Conservation (phyloP, 805 yeast species). For the Kazachstania kunashirensis region DNA sequence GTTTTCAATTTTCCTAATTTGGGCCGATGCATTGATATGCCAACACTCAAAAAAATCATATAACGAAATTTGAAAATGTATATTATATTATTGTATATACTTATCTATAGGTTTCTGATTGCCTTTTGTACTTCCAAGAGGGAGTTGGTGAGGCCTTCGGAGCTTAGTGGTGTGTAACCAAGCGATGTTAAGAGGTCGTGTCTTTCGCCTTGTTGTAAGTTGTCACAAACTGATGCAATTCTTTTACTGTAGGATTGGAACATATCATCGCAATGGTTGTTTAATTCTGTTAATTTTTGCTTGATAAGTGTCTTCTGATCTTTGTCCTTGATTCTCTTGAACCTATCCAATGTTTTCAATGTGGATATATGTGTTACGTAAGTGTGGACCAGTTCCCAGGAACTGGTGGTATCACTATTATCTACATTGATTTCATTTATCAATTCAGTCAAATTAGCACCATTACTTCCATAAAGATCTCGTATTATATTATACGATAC, state of each 20-base stretch:
- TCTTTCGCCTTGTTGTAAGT: conserved; percentile 5
- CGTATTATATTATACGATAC: conserved; percentile 17
- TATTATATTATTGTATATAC: no score
- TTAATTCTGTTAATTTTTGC: conserved; percentile 9
- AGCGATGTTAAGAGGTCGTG: conserved; percentile 6
- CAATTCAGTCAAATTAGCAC: conserved; percentile 3
- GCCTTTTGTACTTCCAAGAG: conserved; percentile 14
- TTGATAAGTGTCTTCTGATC: conserved; percentile 13
- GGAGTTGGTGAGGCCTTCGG: conserved; percentile 3
- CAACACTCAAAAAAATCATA: no score
- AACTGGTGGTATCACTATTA: not conserved
- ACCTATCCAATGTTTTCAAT: conserved; percentile 22
- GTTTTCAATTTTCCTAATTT: not conserved
- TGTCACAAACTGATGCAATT: conserved; percentile 4
- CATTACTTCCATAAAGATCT: conserved; percentile 16
- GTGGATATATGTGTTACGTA: conserved; percentile 19
- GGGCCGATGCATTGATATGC: no score
- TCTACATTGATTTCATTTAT: conserved; percentile 1
- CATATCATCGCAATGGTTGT: conserved; percentile 18
- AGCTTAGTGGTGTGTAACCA: conserved; percentile 8
- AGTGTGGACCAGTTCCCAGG: conserved; percentile 20
- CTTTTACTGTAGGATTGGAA: conserved; percentile 8
- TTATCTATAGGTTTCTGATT: conserved; percentile 13
- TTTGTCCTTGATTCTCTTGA: conserved; percentile 20
- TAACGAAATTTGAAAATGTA: no score